These are phyloP conservation scores for Fusarium proliferatum DNA, from an alignment of 2,329 filamentous ascomycete genomes.

Conservation along the genomic window DNA sequence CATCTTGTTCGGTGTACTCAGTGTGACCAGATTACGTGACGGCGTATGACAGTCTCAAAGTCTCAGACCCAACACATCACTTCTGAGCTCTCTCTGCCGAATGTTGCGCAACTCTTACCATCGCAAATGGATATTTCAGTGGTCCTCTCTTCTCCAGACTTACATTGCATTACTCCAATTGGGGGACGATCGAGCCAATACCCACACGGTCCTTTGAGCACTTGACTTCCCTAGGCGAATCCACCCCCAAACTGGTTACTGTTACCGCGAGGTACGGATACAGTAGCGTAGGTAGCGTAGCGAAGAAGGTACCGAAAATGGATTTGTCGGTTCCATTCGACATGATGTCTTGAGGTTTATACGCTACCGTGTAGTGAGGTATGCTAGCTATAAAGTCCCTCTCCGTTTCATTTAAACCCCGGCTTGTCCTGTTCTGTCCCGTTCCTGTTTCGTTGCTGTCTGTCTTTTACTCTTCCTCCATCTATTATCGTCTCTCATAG, in stretches of 20 bases:
- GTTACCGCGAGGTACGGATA: neutral
- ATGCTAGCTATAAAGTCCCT: constrained; percentile 39
- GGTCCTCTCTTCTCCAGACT: constrained; percentile 25
- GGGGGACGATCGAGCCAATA: constrained; percentile 43
- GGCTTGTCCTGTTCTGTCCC: constrained; percentile 2
- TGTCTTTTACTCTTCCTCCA: constrained; percentile 9
- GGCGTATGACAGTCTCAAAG: neutral
- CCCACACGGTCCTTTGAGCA: constrained; percentile 37
- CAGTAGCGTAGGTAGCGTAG: neutral
- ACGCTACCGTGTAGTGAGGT: constrained; percentile 15
- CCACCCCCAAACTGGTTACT: constrained; percentile 44
- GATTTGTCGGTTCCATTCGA: constrained; percentile 31
- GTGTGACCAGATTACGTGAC: neutral
- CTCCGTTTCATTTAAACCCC: constrained; percentile 32
- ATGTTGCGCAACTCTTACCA: constrained; percentile 14
- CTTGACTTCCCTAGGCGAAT: constrained; percentile 43
- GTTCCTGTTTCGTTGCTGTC: constrained; percentile 14
- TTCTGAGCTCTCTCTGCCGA: constrained; percentile 18
- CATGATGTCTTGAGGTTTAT: constrained; percentile 23
- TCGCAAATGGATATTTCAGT: constrained; percentile 6
- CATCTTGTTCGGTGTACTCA: neutral
- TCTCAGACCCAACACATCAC: neutral
- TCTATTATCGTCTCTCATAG: constrained; percentile 6
- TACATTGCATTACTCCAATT: constrained; percentile 37
- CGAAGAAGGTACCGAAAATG: constrained; percentile 9